These are phyloP conservation scores for Lunularia cruciata DNA, from an alignment of 225 moss, liverwort and hornwort genomes.

Conservation along the genomic window DNA sequence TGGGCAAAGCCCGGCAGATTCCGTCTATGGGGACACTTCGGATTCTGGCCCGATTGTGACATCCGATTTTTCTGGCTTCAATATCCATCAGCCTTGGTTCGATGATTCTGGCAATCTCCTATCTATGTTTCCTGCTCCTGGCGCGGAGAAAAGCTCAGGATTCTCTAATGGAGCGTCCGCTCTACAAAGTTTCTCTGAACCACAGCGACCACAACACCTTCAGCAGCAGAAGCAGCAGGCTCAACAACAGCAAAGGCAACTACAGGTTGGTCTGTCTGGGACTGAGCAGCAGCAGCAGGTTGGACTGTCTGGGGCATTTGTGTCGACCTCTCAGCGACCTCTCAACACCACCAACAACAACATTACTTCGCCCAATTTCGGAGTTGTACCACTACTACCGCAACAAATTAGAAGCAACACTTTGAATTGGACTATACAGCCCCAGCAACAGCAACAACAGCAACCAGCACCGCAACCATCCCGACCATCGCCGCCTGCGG, in stretches of 20 bases:
- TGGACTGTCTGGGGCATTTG: conserved; percentile 12
- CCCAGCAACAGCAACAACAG: conserved; percentile 1
- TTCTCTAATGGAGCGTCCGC: conserved; percentile 12
- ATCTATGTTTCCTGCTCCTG: not conserved
- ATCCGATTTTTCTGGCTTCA: not conserved
- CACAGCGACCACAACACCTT: not conserved
- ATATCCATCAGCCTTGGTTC: conserved; percentile 18
- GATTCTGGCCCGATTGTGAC: conserved; percentile 22
- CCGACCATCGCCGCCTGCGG: not conserved
- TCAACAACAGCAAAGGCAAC: too few species aligned
- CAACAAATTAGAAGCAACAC: not conserved
- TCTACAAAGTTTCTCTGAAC: not conserved
- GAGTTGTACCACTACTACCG: too few species aligned
- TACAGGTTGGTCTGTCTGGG: too few species aligned
- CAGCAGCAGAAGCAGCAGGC: conserved; percentile 19
- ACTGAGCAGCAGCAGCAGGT: conserved; percentile 11
- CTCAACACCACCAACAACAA: conserved; percentile 3
- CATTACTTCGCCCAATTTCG: too few species aligned
- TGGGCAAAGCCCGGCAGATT: conserved; percentile 25
- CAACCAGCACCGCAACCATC: conserved; percentile 12
- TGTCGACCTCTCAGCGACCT: not conserved
- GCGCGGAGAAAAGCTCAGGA: not conserved
- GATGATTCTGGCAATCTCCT: conserved; percentile 13
- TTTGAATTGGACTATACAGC: conserved; percentile 9
- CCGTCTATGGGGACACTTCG: conserved; percentile 17